Evolutionary conservation across 805 yeast genomes (phyloP), one percentile per base, ranked within the genome.

Genomic region (Brettanomyces anomalus): DNA sequence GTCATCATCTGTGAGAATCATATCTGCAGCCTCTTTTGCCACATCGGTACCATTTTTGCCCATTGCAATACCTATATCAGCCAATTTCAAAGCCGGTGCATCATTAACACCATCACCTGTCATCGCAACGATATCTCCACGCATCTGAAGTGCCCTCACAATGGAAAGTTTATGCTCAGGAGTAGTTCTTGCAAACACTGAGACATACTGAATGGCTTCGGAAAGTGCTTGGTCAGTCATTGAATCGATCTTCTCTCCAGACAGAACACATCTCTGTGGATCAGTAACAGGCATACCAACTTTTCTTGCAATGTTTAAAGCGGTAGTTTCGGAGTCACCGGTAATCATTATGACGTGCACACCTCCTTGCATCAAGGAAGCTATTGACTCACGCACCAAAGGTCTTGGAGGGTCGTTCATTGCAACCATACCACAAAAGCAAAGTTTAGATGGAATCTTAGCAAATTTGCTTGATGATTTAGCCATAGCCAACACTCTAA

Each of bases 91-190:
- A 4, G 97, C 97, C n/a, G 97, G 97, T 0, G 97, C 97, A 69
- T 89, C 97, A 61, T 89, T 89, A 13, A 90, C 96, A 65, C 97
- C 97, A 65, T 89, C 97, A 53, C 98, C 98, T n/a, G 97, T 89
- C 96, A 90, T 89, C 19, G 97, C 98, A 41, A 90, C 97, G 48
- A 90, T 80, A 61, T 90, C 95, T 41, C 96, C 96, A 58, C 95
- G 76, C 60, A 77, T 75, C 61, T 89, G 95, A 49, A 89, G 70
- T 0, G 96, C 96, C 56, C 84, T 78, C 30, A 89, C 95, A 62
- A 89, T 89, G 46, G 84, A 74, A 48, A 89, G 81, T 59, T 89
- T 89, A 63, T 89, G 96, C 58, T 88, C 95, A 1, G 97, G 97
- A 1, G 96, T 82, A 7, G 96, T 88, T 68, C 97, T 79, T 5